These are phyloP conservation scores for Cadophora sp. DNA, from an alignment of 2,329 filamentous ascomycete genomes.

Conservation along the genomic window DNA sequence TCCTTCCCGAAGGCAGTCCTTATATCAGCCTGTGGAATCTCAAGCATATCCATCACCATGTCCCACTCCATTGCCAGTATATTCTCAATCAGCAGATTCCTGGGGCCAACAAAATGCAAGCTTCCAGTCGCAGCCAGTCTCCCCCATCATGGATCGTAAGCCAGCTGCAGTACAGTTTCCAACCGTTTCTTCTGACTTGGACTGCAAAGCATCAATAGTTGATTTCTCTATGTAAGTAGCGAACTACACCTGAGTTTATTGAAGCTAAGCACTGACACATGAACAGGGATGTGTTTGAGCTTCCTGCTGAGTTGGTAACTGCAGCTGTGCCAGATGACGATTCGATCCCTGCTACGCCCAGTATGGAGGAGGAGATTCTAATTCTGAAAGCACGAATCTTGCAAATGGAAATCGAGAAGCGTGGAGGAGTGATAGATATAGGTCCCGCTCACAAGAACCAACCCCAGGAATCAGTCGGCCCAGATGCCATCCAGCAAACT, in stretches of 20 bases:
- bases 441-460: not conserved
- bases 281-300: conserved; percentile 17
- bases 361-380: conserved; percentile 39
- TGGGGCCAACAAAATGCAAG: not conserved
- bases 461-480: not conserved
- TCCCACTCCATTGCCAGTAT: conserved; percentile 17
- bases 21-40: not conserved
- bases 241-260: too few species aligned
- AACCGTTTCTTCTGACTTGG: not conserved
- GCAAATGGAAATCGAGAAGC: conserved; percentile 41
- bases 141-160: conserved; percentile 9
- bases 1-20: not conserved
- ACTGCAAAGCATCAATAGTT: conserved; percentile 3
- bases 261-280: not conserved
- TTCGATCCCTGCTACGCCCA: conserved; percentile 22
- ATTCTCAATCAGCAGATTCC: conserved; percentile 6
- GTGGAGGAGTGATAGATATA: conserved; percentile 20
- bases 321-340: conserved; percentile 16
- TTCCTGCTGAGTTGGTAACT: conserved; percentile 18
- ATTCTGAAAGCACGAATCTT: conserved; percentile 38
- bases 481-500: not conserved
- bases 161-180: not conserved
- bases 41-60: conserved; percentile 15
- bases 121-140: not conserved
- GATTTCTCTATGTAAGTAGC: conserved; percentile 10